Evolutionary conservation across 306 rosid genomes (phyloP), one percentile per base, ranked within the genome.

Genomic region (Rosa rugosa): DNA sequence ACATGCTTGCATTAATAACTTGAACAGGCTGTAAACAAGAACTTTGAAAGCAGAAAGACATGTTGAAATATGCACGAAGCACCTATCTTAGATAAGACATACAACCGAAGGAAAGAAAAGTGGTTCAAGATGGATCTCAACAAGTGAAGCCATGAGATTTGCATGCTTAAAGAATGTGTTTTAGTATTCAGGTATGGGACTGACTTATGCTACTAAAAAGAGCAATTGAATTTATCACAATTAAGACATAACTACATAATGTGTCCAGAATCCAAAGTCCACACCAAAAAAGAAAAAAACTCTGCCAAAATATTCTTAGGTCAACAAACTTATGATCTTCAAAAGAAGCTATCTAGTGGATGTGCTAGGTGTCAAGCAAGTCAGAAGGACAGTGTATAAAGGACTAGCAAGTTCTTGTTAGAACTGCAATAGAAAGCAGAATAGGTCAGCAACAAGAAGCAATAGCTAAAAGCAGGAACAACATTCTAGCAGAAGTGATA

Each of bases 381-480:
- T 56, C 5, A 10, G 3, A 11, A 11, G 9, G 12, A 4, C 5
- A 56, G 63, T n/a, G 27, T n/a, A n/a, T n/a, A n/a, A n/a, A n/a
- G n/a, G n/a, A n/a, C n/a, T n/a, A 56, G 13, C 11, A 56, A n/a
- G 22, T n/a, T 56, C 27, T 56, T 56, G 27, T n/a, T 56, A 64
- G 22, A 8, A 64, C 69, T 64, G 44, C 42, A 14, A 11, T 31
- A 31, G 42, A 31, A 64, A 64, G 69, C 4, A 31, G 42, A 63
- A 11, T 0, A 20, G 69, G 69, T 64, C 10, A 31, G 69, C 42
- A 31, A 34, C 41, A 64, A 27, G 69, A 64, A 64, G 44, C 69
- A 64, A 64, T 27, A 31, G 12, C 63, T 8, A n/a, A 62, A 5
- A 64, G 13, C 44, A 64, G 82, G 80, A 81, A 20, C 76, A 63